Evolutionary conservation across 2,329 filamentous ascomycete species (phyloP), one percentile per base, ranked within the genome.

Genomic region (Emergomyces orientalis): DNA sequence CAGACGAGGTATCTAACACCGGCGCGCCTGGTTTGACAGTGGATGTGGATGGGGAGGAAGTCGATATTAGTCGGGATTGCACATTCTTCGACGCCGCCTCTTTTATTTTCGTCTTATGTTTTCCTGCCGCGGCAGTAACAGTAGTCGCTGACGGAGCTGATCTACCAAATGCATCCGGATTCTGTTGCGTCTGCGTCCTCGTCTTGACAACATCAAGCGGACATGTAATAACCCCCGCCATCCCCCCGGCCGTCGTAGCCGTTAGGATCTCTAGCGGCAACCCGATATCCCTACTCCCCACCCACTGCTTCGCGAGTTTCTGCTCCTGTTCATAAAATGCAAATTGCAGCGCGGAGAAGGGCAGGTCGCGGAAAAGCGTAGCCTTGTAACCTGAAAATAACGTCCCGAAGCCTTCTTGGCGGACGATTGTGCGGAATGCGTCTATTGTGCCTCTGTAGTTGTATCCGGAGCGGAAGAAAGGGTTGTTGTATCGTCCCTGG

Each of bases 131-230:
- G 7, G 27, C 7, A 32, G 49, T 27, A 19, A 13, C 19, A 54
- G 49, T 17, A 34, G n/a, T 7, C 25, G 51, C 14, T 19, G 27
- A 11, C 6, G 51, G 30, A 19, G 17, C 8, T 14, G 51, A 34
- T 7, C 13, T 34, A 9, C 27, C 51, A 30, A 54, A 63, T 19
- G 54, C 63, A 9, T 79, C 77, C 0, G 82, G 81, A 66, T 86
- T 86, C 60, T 95, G 84, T 75, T 99, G 94, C 0, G 94, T 99
- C 75, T 99, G 95, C 41, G 97, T 88, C 61, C 94, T 84, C 0
- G 94, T 99, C 78, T 99, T 99, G 65, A 99, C 93, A 6, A 99
- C 94, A 71, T 99, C 94, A 66, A 99, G 84, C 0, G 94, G 94
- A 71, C 94, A 97, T 1, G 94, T 99, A 17, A 99, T 86, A 8